These are phyloP conservation scores for Chalaropsis thielavioides DNA, from an alignment of 2,329 filamentous ascomycete genomes.

Conservation along the genomic window DNA sequence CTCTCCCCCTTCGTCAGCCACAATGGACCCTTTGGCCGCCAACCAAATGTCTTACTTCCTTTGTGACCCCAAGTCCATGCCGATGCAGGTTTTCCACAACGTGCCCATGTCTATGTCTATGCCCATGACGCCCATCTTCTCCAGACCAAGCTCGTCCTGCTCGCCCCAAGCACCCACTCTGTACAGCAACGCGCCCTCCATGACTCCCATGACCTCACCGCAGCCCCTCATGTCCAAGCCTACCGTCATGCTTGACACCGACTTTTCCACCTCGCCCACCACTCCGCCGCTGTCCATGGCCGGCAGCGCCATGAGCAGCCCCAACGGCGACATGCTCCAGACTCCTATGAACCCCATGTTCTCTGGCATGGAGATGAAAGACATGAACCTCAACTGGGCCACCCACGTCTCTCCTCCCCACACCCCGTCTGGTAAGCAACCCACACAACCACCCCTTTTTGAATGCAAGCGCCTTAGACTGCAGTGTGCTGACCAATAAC, in stretches of 20 bases:
- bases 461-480: background rate
- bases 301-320: slow-evolving; percentile 75
- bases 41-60: slow-evolving; percentile 71
- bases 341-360: slow-evolving; percentile 75
- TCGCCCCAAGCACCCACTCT: slow-evolving; percentile 44
- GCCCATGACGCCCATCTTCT: slow-evolving; percentile 49
- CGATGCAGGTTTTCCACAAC: slow-evolving; percentile 55
- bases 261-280: slow-evolving; percentile 47
- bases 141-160: slow-evolving; percentile 49
- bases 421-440: slow-evolving; percentile 63
- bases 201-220: slow-evolving; percentile 65
- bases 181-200: slow-evolving; percentile 40
- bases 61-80: slow-evolving; percentile 57
- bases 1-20: slow-evolving; percentile 22
- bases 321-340: slow-evolving; percentile 61
- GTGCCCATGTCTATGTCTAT: slow-evolving; percentile 58
- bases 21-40: slow-evolving; percentile 51
- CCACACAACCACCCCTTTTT: background rate
- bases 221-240: slow-evolving; percentile 56
- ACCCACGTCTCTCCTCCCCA: slow-evolving; percentile 68
- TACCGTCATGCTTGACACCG: slow-evolving; percentile 54
- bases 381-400: slow-evolving; percentile 55
- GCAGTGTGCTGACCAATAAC: background rate
- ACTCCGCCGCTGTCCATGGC: slow-evolving; percentile 79
- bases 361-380: slow-evolving; percentile 48